Evolutionary conservation across 164 flowering plant genomes (phyloP).

Genomic region (Taxillus chinensis): DNA sequence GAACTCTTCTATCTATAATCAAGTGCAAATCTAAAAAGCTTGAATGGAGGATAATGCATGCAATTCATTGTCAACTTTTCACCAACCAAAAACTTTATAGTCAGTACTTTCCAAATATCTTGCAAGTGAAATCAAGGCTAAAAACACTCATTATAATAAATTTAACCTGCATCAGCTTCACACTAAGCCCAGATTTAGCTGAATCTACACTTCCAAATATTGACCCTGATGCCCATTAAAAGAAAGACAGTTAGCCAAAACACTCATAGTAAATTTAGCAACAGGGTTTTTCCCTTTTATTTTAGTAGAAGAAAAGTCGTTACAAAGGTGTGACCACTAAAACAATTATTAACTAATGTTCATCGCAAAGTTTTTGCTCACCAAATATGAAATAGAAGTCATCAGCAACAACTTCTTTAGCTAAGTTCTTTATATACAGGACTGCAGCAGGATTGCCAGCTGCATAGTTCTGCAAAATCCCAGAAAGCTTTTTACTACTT

Average conservation of each 20-base stretch:
- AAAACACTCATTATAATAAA: neutral
- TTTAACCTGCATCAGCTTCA: slow-evolving; percentile 93
- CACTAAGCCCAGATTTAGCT: slow-evolving; percentile 46
- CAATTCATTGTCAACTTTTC: too few relatives aligned
- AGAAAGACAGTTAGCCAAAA: slow-evolving; percentile 4
- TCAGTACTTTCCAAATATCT: too few relatives aligned
- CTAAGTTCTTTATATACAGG: slow-evolving; percentile 85
- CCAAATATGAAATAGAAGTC: slow-evolving; percentile 90
- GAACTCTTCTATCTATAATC: too few relatives aligned
- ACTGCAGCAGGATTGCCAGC: slow-evolving; percentile 77
- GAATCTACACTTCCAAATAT: slow-evolving; percentile 63
- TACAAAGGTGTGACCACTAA: neutral
- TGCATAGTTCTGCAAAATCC: slow-evolving; percentile 60
- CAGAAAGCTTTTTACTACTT: neutral
- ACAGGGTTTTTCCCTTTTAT: neutral
- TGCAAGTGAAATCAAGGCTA: too few relatives aligned
- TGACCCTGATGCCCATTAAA: slow-evolving; percentile 46
- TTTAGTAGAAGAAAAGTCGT: neutral
- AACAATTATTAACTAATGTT: too few relatives aligned
- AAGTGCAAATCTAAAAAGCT: too few relatives aligned
- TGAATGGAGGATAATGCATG: too few relatives aligned
- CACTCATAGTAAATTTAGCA: neutral
- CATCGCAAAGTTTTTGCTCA: slow-evolving; percentile 18
- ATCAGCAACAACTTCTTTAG: slow-evolving; percentile 75
- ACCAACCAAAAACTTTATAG: too few relatives aligned